Evolutionary conservation across 73 alveolate genomes (phyloP).

Genomic region (Paramecium sonneborni): DNA sequence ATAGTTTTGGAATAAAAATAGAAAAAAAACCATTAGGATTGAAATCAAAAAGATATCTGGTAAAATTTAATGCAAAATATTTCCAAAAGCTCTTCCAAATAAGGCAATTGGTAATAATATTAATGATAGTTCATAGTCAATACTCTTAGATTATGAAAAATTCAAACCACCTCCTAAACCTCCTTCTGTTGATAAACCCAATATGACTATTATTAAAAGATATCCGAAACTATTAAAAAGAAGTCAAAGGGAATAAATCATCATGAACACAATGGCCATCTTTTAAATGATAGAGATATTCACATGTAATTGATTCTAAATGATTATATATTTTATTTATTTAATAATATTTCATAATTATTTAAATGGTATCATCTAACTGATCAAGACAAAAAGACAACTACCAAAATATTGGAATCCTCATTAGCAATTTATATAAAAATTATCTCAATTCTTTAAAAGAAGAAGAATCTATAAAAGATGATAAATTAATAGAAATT

Average conservation of each 20-base stretch:
- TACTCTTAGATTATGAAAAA: constrained; percentile 10
- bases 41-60: constrained; percentile 42
- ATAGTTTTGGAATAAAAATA: not conserved
- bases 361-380: not conserved
- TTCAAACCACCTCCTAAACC: constrained; percentile 66
- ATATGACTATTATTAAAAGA: not conserved
- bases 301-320: not conserved
- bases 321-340: not conserved
- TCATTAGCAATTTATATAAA: not conserved
- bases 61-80: constrained; percentile 16
- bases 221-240: not conserved
- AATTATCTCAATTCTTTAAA: not conserved
- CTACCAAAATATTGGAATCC: not conserved
- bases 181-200: constrained; percentile 54
- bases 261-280: not conserved
- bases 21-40: not conserved
- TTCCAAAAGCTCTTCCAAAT: constrained; percentile 56
- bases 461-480: not conserved
- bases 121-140: constrained; percentile 49
- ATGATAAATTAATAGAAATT: not conserved
- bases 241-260: not conserved
- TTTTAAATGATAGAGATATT: not conserved
- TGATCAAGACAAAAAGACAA: not conserved
- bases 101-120: constrained; percentile 36
- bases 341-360: not conserved